A percentile compares a stretch with the other conserved stretches of the same genome.
Evolutionary conservation across 768 basidiomycete genomes (phyloP).

Genomic region (Phylloporus scabripes): DNA sequence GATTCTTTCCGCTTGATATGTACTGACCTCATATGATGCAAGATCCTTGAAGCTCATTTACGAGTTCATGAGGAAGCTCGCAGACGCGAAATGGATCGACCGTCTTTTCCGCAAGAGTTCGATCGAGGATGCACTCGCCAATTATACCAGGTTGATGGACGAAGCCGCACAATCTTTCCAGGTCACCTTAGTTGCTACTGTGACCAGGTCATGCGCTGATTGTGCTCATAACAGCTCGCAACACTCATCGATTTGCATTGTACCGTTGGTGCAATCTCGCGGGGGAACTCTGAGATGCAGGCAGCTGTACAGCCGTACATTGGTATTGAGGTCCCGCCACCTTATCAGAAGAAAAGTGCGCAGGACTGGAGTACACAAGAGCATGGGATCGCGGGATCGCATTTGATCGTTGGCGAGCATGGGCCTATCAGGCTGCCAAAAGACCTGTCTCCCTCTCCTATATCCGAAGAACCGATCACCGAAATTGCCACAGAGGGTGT

Average conservation of each 20-base stretch:
- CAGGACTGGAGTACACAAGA: neutral
- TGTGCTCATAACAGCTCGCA: slow-evolving; percentile 32
- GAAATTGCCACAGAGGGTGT: slow-evolving; percentile 20
- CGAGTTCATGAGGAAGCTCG: slow-evolving; percentile 36
- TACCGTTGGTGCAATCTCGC: slow-evolving; percentile 26
- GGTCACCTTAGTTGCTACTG: slow-evolving; percentile 19
- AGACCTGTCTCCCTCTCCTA: neutral
- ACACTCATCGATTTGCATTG: slow-evolving; percentile 45
- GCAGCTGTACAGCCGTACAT: neutral
- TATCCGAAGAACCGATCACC: slow-evolving; percentile 6
- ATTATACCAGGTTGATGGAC: slow-evolving; percentile 33
- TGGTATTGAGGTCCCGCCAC: slow-evolving; percentile 15
- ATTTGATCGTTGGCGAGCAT: slow-evolving; percentile 2
- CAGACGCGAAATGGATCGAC: slow-evolving; percentile 37
- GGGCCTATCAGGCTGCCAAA: neutral
- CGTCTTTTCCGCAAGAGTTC: slow-evolving; percentile 37
- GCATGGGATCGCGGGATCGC: neutral
- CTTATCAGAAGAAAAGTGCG: slow-evolving; percentile 12
- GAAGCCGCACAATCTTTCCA: slow-evolving; percentile 46
- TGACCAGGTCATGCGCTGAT: neutral
- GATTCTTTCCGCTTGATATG: neutral
- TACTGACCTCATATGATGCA: too few species aligned
- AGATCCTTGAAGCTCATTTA: slow-evolving; percentile 38
- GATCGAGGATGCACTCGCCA: slow-evolving; percentile 36
- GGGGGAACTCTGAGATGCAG: neutral